A percentile compares a stretch with the other conserved stretches of the same genome.
Conservation (phyloP, 805 yeast species). For the Saccharomyces mikatae region DNA sequence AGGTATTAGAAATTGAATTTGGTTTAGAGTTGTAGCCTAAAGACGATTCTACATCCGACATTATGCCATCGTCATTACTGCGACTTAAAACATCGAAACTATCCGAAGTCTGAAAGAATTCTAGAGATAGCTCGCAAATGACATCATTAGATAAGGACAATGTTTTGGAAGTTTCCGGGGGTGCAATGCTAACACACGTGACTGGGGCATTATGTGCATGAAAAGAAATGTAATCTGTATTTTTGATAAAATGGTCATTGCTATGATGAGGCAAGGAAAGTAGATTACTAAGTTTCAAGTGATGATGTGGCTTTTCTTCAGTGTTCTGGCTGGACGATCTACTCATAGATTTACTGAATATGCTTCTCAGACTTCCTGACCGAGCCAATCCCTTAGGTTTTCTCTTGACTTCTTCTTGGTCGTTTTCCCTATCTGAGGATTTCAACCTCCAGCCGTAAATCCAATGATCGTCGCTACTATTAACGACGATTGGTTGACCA, state of each 20-base stretch:
- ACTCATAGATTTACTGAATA: constrained; percentile 7
- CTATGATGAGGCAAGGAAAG: not conserved
- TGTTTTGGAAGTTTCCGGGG: constrained; percentile 53
- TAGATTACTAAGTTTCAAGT: not conserved
- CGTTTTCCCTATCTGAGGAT: constrained; percentile 9
- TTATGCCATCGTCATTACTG: not conserved
- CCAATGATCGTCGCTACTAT: constrained; percentile 86
- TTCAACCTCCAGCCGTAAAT: constrained; percentile 70
- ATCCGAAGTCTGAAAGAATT: constrained; percentile 7
- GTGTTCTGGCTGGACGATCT: constrained; percentile 6
- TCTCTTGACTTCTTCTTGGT: not conserved
- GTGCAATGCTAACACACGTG: constrained; percentile 74
- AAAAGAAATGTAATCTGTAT: constrained; percentile 57
- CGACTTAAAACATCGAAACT: constrained; percentile 1
- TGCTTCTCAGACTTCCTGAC: constrained; percentile 10
- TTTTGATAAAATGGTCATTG: constrained; percentile 30
- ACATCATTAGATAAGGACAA: constrained; percentile 72
- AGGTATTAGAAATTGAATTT: not conserved
- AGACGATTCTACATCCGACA: not conserved
- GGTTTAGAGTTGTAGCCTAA: not conserved
- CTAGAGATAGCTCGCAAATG: constrained; percentile 52
- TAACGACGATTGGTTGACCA: constrained; percentile 35
- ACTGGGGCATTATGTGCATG: constrained; percentile 71
- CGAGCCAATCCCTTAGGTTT: constrained; percentile 3
- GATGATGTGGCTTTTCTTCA: not conserved